Evolutionary conservation across 176 grass and related monocot species (phyloP).

Genomic region (Aegilops speltoides): DNA sequence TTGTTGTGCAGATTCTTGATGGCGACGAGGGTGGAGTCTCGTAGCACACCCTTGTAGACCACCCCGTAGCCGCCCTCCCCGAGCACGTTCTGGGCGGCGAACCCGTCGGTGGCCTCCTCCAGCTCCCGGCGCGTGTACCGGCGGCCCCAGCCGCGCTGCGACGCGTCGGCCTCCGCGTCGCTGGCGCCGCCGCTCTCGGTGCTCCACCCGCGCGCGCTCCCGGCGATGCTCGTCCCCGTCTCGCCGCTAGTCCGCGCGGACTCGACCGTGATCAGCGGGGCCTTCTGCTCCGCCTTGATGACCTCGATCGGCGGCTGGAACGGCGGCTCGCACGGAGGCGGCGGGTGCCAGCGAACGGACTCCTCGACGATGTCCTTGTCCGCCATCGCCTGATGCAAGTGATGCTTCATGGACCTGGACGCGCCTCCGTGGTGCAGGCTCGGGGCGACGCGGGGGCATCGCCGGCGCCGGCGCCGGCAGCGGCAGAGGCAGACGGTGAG

Average conservation of each 20-base stretch:
- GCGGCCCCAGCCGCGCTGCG: conserved; percentile 69
- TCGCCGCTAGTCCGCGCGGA: conserved; percentile 33
- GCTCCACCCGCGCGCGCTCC: conserved; percentile 25
- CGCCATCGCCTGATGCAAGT: conserved; percentile 40
- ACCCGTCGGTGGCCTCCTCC: conserved; percentile 61
- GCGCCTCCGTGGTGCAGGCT: neutral
- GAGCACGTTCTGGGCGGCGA: conserved; percentile 65
- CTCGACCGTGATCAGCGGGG: conserved; percentile 29
- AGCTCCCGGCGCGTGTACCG: conserved; percentile 67
- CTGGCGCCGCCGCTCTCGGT: conserved; percentile 14
- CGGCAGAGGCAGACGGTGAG: conserved; percentile 55
- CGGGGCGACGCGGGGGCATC: conserved; percentile 23
- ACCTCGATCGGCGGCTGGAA: conserved; percentile 54
- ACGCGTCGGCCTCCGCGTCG: conserved; percentile 47
- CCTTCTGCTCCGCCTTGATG: conserved; percentile 52
- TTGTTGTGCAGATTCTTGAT: conserved; percentile 95
- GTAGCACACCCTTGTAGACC: conserved; percentile 70
- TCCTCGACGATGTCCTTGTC: conserved; percentile 53
- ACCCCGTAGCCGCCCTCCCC: conserved; percentile 90
- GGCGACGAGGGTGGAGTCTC: conserved; percentile 67
- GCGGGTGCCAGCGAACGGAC: conserved; percentile 39
- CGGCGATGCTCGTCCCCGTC: conserved; percentile 35
- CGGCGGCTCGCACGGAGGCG: conserved; percentile 11
- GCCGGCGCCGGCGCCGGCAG: conserved; percentile 43
- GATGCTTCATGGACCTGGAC: conserved; percentile 39